Evolutionary conservation across 805 yeast species (phyloP), one percentile per base, ranked within the genome.

Genomic region (Ogataea nakhonphanomensis): DNA sequence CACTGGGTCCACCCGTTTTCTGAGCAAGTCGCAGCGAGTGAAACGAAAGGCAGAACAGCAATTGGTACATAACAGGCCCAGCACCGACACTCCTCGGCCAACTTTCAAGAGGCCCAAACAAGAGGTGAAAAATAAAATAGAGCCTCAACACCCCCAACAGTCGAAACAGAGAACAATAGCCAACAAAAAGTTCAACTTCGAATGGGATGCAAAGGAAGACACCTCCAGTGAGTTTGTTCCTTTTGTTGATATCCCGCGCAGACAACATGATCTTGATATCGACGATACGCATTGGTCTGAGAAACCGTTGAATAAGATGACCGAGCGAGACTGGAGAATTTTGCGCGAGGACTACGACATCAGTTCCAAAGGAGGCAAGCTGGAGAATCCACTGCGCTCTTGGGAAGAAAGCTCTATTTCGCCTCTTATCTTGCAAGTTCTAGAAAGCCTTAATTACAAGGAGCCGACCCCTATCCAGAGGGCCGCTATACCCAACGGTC

Each of bases 381-480:
- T 69, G 2, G 65, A 67, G 1, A 65, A 76, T 33, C 96, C 96
- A 0, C 58, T 91, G 35, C 66, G 96, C 43, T 57, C 59, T 6
- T 91, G 98, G 97, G 38, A 62, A 1, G 96, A 89, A 49, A 66
- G 79, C 4, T 52, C 55, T 1, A 66, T 84, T 11, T 78, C 83
- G 0, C 52, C 51, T 2, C 52, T 56, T 5, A 45, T 80, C 5
- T 38, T 71, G 2, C 57, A 66, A 1, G 58, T 69, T 6, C 41
- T 81, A 2, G 48, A 52, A 0, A 31, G 57, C 0, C 54, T 64
- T 5, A 71, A 74, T 0, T 89, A 76, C 53, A 45, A 50, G 1
- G 76, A 75, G 7, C 98, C 98, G 3, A 85, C 97, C 0, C 93
- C 98, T 0, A 84, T 93, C 43, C 99, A 91, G 59, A 66, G 96